These are phyloP conservation scores for Picea abies DNA, from an alignment of 83 land plant species.

Conservation along the genomic window DNA sequence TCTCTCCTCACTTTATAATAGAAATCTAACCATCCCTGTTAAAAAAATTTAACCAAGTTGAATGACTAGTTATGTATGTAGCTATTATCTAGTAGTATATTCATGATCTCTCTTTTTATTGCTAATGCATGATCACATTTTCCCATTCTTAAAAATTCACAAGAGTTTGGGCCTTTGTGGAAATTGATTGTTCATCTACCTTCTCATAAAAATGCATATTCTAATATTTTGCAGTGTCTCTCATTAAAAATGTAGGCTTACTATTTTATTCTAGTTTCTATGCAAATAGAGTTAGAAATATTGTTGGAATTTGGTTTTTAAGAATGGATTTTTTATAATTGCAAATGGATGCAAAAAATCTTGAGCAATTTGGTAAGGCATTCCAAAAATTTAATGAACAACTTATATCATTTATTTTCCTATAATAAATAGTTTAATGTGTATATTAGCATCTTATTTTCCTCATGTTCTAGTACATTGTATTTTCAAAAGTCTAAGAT, in stretches of 20 bases:
- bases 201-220: not conserved
- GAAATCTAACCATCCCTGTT: no score
- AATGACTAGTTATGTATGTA: not conserved
- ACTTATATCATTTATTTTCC: not conserved
- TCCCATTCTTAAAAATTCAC: not conserved
- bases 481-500: not conserved
- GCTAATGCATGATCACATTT: not conserved
- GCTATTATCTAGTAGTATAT: not conserved
- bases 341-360: slow-evolving; percentile 6
- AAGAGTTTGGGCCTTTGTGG: not conserved
- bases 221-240: not conserved
- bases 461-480: not conserved
- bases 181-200: not conserved
- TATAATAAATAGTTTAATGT: not conserved
- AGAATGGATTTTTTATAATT: not conserved
- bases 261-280: not conserved
- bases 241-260: not conserved
- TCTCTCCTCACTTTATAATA: no score
- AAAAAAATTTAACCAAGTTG: not conserved
- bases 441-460: not conserved
- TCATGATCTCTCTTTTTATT: not conserved
- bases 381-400: slow-evolving; percentile 10
- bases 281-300: not conserved
- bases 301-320: not conserved
- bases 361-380: not conserved